These are phyloP conservation scores for Malus asiatica DNA, from an alignment of 306 rosid species.

Conservation along the genomic window DNA sequence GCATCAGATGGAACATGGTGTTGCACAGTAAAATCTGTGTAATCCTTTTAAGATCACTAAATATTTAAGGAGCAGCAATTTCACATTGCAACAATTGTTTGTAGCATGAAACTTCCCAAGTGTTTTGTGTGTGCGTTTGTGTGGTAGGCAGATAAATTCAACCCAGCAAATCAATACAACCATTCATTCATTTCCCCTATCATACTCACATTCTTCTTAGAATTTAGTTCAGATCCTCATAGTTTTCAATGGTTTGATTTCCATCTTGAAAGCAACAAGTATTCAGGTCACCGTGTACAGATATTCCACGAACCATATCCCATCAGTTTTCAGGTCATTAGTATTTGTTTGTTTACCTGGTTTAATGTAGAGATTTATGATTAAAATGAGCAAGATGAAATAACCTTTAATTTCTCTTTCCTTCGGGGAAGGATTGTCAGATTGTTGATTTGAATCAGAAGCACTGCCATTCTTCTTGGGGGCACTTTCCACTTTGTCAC, in stretches of 20 bases:
- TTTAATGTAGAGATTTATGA: neutral
- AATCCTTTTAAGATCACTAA: neutral
- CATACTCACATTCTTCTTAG: neutral
- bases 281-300: neutral
- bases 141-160: neutral
- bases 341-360: neutral
- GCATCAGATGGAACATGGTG: neutral
- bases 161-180: neutral
- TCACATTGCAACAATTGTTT: neutral
- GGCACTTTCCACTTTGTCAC: neutral
- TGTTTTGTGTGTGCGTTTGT: neutral
- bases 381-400: constrained; percentile 13
- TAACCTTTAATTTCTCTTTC: constrained; percentile 39
- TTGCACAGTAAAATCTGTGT: neutral
- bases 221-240: neutral
- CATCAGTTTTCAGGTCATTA: neutral
- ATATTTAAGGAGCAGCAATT: neutral
- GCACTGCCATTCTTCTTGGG: constrained; percentile 25
- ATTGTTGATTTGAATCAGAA: constrained; percentile 26
- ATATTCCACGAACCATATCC: neutral
- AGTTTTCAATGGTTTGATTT: neutral
- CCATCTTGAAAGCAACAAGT: neutral
- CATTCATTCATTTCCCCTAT: neutral
- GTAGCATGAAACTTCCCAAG: neutral
- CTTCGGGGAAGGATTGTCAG: constrained; percentile 21